Evolutionary conservation across 164 flowering plant genomes (phyloP), one percentile per base, ranked within the genome.

Genomic region (Platanus orientalis): DNA sequence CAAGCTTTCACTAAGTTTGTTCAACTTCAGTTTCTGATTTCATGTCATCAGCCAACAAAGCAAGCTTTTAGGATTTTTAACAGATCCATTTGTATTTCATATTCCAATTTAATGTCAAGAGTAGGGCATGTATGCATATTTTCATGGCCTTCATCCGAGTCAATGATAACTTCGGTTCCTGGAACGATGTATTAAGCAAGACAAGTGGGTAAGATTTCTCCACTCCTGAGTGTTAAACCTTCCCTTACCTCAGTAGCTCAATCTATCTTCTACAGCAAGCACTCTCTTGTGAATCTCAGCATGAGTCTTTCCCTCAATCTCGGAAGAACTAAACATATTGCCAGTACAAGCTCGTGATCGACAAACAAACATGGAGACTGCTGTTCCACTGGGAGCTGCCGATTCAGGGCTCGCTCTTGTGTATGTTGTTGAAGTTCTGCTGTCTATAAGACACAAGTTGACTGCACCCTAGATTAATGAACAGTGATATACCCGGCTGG

Each of bases 271-370:
- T 63, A 73, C 58, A 16, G 77, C 86, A 66, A 76, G 83, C 32
- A 74, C 29, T 76, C 78, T 80, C 87, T 79, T 88, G 78, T 64
- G 61, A 58, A 58, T 57, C 30, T 54, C 40, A 32, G 70, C 24
- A 58, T 74, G 27, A 80, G 75, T 16, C 30, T 54, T 64, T 48
- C 26, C 68, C 25, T 42, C 54, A 61, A 61, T 61, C 70, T 52
- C 47, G n/a, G n/a, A n/a, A 20, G 50, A 68, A 61, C 55, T 56
- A 56, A 29, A 45, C 19, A 36, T 25, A 63, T 13, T 29, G 19
- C 16, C 60, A 64, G 54, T 24, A 21, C 60, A 24, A 62, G 64
- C 44, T 52, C 30, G 60, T 24, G 49, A 28, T 30, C 61, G 64
- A 50, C 7, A 28, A 32, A 68, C 73, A 20, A 65, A 78, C 86